These are phyloP conservation scores for Dichomitus squalens DNA, from an alignment of 1,284 basidiomycete species.

Conservation along the genomic window DNA sequence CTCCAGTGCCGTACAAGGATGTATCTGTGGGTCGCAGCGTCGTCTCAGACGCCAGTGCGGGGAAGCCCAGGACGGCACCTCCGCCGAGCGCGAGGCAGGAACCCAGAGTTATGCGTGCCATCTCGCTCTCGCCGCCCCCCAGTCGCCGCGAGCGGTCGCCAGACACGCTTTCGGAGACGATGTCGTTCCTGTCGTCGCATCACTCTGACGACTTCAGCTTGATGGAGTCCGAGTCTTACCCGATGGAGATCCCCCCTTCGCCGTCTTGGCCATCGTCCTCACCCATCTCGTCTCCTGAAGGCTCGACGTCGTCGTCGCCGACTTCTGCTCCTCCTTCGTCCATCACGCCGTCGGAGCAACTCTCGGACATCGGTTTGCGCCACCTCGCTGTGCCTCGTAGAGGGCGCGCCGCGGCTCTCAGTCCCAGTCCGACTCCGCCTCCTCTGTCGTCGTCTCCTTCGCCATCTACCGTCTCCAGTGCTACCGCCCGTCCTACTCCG, in stretches of 20 bases:
- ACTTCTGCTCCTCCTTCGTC: slow-evolving; percentile 26
- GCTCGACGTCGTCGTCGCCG: slow-evolving; percentile 31
- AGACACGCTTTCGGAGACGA: slow-evolving; percentile 50
- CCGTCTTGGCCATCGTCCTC: slow-evolving; percentile 37
- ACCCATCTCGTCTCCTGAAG: slow-evolving; percentile 34
- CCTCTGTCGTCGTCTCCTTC: slow-evolving; percentile 38
- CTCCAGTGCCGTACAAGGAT: slow-evolving; percentile 41
- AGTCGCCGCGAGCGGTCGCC: slow-evolving; percentile 43
- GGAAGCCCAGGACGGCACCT: slow-evolving; percentile 24
- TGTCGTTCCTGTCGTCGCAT: slow-evolving; percentile 72
- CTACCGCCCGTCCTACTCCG: slow-evolving; percentile 44
- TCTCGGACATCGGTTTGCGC: slow-evolving; percentile 18
- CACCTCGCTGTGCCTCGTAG: slow-evolving; percentile 8
- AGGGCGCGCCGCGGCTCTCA: slow-evolving; percentile 16
- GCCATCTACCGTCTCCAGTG: slow-evolving; percentile 43
- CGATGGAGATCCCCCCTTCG: slow-evolving; percentile 28
- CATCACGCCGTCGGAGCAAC: slow-evolving; percentile 15
- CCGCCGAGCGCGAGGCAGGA: not conserved
- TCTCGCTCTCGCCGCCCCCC: slow-evolving; percentile 45
- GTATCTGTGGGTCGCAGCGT: slow-evolving; percentile 42
- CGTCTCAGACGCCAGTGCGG: slow-evolving; percentile 21
- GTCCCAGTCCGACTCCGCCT: slow-evolving; percentile 25
- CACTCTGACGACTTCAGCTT: slow-evolving; percentile 70
- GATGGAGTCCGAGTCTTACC: slow-evolving; percentile 41
- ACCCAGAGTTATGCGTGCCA: slow-evolving; percentile 26